Percentiles rank a stretch among this genome's conserved stretches.
phyloP scores from a whole-genome alignment of 805 yeast species.

The Pichia sporocuriosa region DNA sequence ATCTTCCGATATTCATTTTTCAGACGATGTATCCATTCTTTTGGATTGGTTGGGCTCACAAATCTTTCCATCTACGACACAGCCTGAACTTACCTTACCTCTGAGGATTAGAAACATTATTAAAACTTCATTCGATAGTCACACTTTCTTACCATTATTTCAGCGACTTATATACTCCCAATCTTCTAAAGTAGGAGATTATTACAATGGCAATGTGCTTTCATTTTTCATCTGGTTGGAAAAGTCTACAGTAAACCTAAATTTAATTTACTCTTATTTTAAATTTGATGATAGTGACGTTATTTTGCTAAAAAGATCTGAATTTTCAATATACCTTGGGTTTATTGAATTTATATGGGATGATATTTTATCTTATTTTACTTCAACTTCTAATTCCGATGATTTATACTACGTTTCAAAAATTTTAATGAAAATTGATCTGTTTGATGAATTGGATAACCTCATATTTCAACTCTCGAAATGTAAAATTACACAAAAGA shows the following conservation, averaged over 20 bases:
- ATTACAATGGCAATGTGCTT: constrained; percentile 11
- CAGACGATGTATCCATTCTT: constrained; percentile 18
- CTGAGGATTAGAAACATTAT: constrained; percentile 19
- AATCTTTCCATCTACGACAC: neutral
- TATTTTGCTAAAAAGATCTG: constrained; percentile 7
- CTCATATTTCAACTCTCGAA: constrained; percentile 34
- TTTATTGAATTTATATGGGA: constrained; percentile 5
- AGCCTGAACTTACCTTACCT: constrained; percentile 10
- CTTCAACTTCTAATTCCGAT: neutral
- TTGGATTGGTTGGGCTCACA: constrained; percentile 22
- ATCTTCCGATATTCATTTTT: constrained; percentile 17
- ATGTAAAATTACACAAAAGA: constrained; percentile 26
- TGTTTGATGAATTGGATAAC: constrained; percentile 21
- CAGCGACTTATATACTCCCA: constrained; percentile 5
- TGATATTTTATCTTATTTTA: neutral
- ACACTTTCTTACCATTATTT: constrained; percentile 5
- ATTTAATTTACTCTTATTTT: constrained; percentile 6
- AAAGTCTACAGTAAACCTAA: constrained; percentile 5
- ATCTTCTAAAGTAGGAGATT: constrained; percentile 6
- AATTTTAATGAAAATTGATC: constrained; percentile 15
- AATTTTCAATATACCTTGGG: constrained; percentile 12
- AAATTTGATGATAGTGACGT: constrained; percentile 9
- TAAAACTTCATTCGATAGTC: constrained; percentile 6
- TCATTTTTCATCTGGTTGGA: constrained; percentile 8
- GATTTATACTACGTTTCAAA: constrained; percentile 16